Conservation (phyloP, 2,329 filamentous ascomycete species). For the Grosmannia penicillata region DNA sequence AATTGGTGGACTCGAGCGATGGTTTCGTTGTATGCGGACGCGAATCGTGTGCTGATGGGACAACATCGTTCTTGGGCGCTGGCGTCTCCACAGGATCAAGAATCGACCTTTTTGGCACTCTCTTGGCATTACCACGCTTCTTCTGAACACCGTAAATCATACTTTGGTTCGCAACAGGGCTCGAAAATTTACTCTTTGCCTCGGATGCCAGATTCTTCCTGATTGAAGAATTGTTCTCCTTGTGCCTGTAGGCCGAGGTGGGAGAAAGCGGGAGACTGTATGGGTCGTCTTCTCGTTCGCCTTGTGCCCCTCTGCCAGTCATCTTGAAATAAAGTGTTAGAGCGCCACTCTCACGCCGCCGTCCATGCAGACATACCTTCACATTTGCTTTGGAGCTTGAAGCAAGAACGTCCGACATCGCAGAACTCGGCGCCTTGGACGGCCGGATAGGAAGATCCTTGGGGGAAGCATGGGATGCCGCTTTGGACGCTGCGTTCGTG, state of each 20-base stretch:
- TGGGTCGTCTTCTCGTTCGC: neutral
- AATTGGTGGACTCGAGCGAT: neutral
- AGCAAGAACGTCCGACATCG: too few relatives aligned
- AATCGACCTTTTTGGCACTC: conserved; percentile 1
- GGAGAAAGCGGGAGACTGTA: neutral
- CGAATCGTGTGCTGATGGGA: neutral
- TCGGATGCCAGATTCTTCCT: too few relatives aligned
- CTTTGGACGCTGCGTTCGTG: too few relatives aligned
- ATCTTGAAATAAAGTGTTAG: neutral
- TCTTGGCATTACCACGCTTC: neutral
- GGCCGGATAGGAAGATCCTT: too few relatives aligned
- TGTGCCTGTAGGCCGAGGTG: neutral
- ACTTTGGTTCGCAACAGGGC: too few relatives aligned
- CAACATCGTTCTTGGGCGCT: neutral
- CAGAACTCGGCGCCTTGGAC: too few relatives aligned
- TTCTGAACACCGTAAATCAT: neutral
- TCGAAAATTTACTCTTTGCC: too few relatives aligned
- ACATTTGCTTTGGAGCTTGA: too few relatives aligned
- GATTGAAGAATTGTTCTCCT: neutral
- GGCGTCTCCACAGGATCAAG: neutral
- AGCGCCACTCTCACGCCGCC: neutral
- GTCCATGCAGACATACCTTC: too few relatives aligned
- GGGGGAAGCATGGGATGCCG: too few relatives aligned
- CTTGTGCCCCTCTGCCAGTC: neutral
- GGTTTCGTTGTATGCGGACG: neutral